Percentiles rank a stretch among this genome's conserved stretches.
Evolutionary conservation across 148 eudicot genomes (phyloP).

Genomic region (Euryodendron excelsum): DNA sequence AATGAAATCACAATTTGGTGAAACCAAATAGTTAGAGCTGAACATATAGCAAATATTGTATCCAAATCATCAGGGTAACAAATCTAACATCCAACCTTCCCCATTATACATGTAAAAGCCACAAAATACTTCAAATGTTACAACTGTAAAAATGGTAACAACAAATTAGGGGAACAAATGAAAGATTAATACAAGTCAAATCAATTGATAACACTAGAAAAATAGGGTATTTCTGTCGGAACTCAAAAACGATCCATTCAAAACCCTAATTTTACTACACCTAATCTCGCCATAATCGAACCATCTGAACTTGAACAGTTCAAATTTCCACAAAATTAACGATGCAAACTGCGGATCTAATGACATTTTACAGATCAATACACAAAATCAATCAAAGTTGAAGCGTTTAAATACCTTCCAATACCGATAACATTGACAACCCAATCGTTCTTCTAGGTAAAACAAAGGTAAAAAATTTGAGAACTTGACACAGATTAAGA

Average conservation of each 20-base stretch:
- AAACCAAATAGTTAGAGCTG: background rate
- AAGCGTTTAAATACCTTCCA: background rate
- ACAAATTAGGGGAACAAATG: too few relatives aligned
- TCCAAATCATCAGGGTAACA: background rate
- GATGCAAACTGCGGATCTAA: constrained; percentile 1
- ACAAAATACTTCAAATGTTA: too few relatives aligned
- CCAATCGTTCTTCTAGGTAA: background rate
- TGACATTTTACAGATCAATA: background rate
- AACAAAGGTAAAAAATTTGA: background rate
- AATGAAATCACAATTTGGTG: background rate
- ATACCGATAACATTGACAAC: background rate
- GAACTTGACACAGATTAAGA: background rate
- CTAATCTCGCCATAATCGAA: background rate
- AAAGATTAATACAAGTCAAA: background rate
- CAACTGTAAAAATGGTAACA: too few relatives aligned
- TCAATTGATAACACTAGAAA: background rate
- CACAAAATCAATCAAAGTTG: constrained; percentile 3
- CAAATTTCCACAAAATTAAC: background rate
- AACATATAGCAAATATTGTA: background rate
- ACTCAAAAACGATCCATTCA: background rate
- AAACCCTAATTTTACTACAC: background rate
- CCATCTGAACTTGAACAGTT: background rate
- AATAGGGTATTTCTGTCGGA: background rate
- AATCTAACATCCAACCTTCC: too few relatives aligned
- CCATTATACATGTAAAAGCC: too few relatives aligned